phyloP scores from a whole-genome alignment of 148 eudicot genomes.

The Rhododendron williamsianum region DNA sequence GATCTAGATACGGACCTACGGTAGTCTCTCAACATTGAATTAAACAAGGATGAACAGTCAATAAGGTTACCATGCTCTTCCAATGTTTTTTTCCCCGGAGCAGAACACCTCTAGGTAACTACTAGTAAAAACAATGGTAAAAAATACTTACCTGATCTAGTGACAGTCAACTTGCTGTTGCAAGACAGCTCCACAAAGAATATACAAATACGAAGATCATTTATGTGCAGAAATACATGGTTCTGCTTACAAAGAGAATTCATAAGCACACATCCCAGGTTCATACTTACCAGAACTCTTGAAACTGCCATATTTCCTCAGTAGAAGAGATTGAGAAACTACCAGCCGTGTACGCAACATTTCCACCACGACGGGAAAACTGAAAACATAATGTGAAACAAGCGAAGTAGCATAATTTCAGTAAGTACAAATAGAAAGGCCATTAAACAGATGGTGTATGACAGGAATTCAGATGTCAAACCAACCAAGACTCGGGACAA shows the following conservation, averaged over 20 bases:
- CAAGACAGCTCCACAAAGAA: background rate
- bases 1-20: too few species aligned
- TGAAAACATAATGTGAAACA: background rate
- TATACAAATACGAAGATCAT: background rate
- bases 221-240: background rate
- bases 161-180: background rate
- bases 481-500: background rate
- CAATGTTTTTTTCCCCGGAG: too few species aligned
- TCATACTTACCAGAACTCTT: background rate
- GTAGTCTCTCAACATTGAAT: too few species aligned
- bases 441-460: background rate
- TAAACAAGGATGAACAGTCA: too few species aligned
- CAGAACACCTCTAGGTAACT: too few species aligned
- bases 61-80: too few species aligned
- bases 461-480: background rate
- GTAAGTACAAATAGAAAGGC: background rate
- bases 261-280: background rate
- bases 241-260: background rate
- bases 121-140: too few species aligned
- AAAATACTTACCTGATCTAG: too few species aligned
- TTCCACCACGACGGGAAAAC: background rate
- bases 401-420: background rate
- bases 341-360: background rate
- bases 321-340: background rate
- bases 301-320: background rate